Percentiles rank a stretch among this genome's conserved stretches.
These are phyloP conservation scores for Sambucus nigra DNA, from an alignment of 129 eudicot species.

Conservation along the genomic window DNA sequence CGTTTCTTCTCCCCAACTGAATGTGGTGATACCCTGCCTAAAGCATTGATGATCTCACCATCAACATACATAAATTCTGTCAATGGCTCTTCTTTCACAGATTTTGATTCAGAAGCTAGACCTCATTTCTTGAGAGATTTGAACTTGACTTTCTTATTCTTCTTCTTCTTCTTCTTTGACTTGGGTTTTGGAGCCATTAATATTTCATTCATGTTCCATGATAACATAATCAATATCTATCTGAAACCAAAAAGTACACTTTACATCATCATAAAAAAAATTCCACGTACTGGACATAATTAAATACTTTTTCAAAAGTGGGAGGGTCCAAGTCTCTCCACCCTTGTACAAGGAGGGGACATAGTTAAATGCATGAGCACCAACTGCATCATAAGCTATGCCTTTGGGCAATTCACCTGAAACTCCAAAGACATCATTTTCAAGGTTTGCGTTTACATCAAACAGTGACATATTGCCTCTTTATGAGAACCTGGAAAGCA, in stretches of 20 bases:
- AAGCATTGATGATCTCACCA: constrained; percentile 27
- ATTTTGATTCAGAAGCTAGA: constrained; percentile 39
- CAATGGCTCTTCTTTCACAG: constrained; percentile 32
- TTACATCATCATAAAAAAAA: background rate
- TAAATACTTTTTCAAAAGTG: no score
- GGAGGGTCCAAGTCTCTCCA: no score
- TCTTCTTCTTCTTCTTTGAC: constrained; percentile 92
- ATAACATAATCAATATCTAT: constrained; percentile 7
- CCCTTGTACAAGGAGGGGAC: no score
- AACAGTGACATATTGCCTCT: no score
- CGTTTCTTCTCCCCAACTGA: constrained; percentile 42
- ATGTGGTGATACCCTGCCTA: constrained; percentile 20
- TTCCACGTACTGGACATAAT: no score
- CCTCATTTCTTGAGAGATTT: constrained; percentile 80
- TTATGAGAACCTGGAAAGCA: no score
- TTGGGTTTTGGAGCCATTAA: constrained; percentile 39
- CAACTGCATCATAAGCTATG: no score
- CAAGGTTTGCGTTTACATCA: no score
- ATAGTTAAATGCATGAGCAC: no score
- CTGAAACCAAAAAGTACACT: background rate
- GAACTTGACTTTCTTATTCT: constrained; percentile 78
- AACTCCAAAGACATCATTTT: no score
- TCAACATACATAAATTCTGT: constrained; percentile 44
- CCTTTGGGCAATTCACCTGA: no score
- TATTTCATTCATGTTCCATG: constrained; percentile 41